Conservation (phyloP, 106 monocot genomes). For the Allium fistulosum region DNA sequence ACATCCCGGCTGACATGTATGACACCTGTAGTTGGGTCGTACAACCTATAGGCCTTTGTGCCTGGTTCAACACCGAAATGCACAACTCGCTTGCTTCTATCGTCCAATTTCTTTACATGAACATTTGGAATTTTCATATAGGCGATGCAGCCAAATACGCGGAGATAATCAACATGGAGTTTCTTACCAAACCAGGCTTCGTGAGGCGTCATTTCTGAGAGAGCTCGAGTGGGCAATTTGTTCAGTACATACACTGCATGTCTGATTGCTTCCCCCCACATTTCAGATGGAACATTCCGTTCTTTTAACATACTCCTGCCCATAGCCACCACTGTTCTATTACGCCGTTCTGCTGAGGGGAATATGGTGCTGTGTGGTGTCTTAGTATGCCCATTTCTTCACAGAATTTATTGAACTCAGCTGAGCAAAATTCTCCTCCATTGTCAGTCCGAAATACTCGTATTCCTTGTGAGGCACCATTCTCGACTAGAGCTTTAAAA, state of each 20-base stretch:
- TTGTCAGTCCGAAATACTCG: no score
- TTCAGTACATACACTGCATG: not conserved
- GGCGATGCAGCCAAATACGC: not conserved
- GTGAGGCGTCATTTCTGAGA: not conserved
- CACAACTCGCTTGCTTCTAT: not conserved
- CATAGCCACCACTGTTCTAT: no score
- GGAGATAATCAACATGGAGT: not conserved
- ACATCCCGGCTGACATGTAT: no score
- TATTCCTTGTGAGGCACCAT: no score
- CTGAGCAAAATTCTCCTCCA: no score
- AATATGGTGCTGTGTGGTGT: no score
- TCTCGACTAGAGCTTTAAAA: no score
- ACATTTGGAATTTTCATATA: conserved; percentile 1
- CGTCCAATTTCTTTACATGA: not conserved
- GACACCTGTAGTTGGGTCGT: not conserved
- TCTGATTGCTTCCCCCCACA: not conserved
- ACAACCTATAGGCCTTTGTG: not conserved
- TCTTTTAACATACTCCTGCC: no score
- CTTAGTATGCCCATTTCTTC: no score
- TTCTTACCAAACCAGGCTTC: not conserved
- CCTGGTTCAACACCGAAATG: not conserved
- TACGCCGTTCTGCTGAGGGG: no score
- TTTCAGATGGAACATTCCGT: not conserved
- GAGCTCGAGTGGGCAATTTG: not conserved
- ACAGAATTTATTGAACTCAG: no score